Conservation (phyloP, 495 filamentous ascomycete genomes). For the Xylona heveae region DNA sequence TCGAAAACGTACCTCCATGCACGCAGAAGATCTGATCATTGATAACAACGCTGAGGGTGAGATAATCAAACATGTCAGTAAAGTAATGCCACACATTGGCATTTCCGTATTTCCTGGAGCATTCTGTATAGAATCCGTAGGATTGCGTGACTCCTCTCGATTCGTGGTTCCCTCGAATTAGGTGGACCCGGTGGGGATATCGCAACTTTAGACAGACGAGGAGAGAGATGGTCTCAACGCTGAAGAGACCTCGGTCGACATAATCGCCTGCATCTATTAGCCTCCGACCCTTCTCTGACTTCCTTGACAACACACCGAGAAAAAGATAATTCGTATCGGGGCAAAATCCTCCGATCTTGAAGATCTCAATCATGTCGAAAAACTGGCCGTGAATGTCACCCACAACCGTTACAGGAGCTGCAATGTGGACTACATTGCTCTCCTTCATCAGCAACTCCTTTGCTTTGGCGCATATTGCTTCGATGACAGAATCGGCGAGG, state of each 20-base stretch:
- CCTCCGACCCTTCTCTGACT: background rate
- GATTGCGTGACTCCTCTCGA: conserved; percentile 94
- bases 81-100: conserved; percentile 99
- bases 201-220: conserved; percentile 86
- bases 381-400: conserved; percentile 98
- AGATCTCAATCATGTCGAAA: conserved; percentile 96
- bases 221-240: conserved; percentile 89
- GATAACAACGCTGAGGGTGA: conserved; percentile 90
- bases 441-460: conserved; percentile 98
- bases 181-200: conserved; percentile 77
- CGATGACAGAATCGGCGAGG: conserved; percentile 90
- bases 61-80: conserved; percentile 98
- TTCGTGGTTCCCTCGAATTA: conserved; percentile 94
- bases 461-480: conserved; percentile 97
- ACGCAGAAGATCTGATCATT: conserved; percentile 98
- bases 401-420: conserved; percentile 91
- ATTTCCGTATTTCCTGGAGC: conserved; percentile 90
- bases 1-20: conserved; percentile 42
- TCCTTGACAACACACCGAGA: conserved; percentile 36
- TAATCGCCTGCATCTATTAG: conserved; percentile 53
- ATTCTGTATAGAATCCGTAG: conserved; percentile 98
- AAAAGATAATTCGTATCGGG: conserved; percentile 97
- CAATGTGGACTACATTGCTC: conserved; percentile 97
- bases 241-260: conserved; percentile 91
- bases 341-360: conserved; percentile 90